A percentile compares a stretch with the other conserved stretches of the same genome.
Conservation (phyloP, 1,284 basidiomycete species). For the Leccinum fallax region DNA sequence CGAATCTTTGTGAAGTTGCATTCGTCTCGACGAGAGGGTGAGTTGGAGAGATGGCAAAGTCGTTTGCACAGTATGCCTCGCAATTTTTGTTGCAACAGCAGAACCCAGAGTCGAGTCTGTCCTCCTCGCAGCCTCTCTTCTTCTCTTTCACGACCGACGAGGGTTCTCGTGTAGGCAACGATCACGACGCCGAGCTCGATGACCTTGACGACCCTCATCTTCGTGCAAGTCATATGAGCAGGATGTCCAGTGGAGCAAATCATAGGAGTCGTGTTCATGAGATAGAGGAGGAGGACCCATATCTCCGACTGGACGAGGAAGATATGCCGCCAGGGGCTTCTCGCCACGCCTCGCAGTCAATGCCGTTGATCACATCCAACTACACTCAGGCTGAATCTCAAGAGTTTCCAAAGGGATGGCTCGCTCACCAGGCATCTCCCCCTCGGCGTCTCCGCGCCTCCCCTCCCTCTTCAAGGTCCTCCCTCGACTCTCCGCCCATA, state of each 20-base stretch:
- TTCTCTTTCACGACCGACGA: slow-evolving; percentile 79
- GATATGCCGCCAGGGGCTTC: slow-evolving; percentile 42
- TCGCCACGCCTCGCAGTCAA: slow-evolving; percentile 47
- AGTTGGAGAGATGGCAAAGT: slow-evolving; percentile 47
- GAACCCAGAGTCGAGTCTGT: slow-evolving; percentile 44
- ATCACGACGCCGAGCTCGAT: slow-evolving; percentile 56
- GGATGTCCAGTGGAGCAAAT: slow-evolving; percentile 27
- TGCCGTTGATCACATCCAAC: slow-evolving; percentile 51
- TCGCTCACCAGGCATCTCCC: slow-evolving; percentile 63
- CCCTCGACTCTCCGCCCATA: slow-evolving; percentile 48
- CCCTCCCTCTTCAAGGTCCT: slow-evolving; percentile 52
- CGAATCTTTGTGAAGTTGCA: slow-evolving; percentile 9
- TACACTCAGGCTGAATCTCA: slow-evolving; percentile 41
- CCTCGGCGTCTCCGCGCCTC: slow-evolving; percentile 44
- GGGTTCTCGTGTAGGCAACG: slow-evolving; percentile 56
- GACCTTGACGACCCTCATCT: slow-evolving; percentile 76
- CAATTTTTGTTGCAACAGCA: slow-evolving; percentile 55
- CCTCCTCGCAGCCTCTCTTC: slow-evolving; percentile 76
- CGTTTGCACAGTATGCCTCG: slow-evolving; percentile 58
- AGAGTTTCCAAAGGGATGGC: slow-evolving; percentile 60
- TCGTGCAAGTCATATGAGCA: slow-evolving; percentile 45
- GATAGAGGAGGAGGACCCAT: slow-evolving; percentile 68
- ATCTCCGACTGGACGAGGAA: slow-evolving; percentile 69
- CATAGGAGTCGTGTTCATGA: slow-evolving; percentile 32
- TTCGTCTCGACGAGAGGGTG: slow-evolving; percentile 24